Evolutionary conservation across 352 stramenopile species (phyloP).

Genomic region (Phytophthora pluvialis): DNA sequence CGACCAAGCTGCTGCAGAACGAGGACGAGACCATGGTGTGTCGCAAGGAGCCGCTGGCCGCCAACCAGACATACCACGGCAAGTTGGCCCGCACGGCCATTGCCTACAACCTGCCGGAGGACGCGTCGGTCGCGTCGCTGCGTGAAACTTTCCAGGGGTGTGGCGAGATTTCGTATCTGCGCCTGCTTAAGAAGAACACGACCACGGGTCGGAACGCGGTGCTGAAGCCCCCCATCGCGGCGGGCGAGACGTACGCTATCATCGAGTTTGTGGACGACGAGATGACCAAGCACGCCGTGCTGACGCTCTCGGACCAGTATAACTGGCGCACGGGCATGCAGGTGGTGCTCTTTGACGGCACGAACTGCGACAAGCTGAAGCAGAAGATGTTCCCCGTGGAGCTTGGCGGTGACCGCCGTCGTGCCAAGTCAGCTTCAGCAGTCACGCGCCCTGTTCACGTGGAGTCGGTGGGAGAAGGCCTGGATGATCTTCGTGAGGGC

Average conservation of each 20-base stretch:
- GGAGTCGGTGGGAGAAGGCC: conserved; percentile 80
- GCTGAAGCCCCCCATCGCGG: conserved; percentile 87
- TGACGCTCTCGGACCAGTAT: conserved; percentile 89
- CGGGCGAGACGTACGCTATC: conserved; percentile 89
- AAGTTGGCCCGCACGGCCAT: conserved; percentile 87
- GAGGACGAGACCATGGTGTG: conserved; percentile 88
- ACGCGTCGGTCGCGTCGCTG: conserved; percentile 84
- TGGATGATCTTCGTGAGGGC: conserved; percentile 86
- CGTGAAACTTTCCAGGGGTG: conserved; percentile 87
- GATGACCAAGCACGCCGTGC: conserved; percentile 89
- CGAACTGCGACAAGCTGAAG: conserved; percentile 89
- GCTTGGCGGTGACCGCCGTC: conserved; percentile 68
- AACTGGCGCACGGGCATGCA: conserved; percentile 90
- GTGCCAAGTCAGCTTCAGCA: conserved; percentile 80
- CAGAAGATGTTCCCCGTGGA: conserved; percentile 91
- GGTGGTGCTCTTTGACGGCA: conserved; percentile 90
- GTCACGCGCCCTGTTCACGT: conserved; percentile 79
- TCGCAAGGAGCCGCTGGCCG: conserved; percentile 79
- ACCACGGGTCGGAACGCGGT: conserved; percentile 87
- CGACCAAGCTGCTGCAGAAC: conserved; percentile 83
- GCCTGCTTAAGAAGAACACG: conserved; percentile 90
- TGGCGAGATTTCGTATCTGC: conserved; percentile 86
- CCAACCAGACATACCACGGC: conserved; percentile 88
- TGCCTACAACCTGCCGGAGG: conserved; percentile 87
- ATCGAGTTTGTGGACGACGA: conserved; percentile 90